These are phyloP conservation scores for Penicillium mononematosum DNA, from an alignment of 495 filamentous ascomycete genomes.

Conservation along the genomic window DNA sequence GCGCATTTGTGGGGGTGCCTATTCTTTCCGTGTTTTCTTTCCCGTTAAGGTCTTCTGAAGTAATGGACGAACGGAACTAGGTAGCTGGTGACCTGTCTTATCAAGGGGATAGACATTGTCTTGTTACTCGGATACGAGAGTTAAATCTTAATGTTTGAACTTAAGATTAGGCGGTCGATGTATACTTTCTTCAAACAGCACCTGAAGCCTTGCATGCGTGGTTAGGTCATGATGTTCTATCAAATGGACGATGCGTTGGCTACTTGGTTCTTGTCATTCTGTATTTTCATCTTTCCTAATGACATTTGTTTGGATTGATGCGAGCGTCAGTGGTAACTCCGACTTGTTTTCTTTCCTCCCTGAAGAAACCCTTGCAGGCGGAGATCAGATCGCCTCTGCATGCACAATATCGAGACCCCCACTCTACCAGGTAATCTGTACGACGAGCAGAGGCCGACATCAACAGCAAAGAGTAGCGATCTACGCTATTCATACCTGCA, in stretches of 20 bases:
- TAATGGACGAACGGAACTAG: neutral
- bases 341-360: neutral
- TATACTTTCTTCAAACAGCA: neutral
- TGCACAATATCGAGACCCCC: neutral
- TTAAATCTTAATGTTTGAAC: neutral
- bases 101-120: conserved; percentile 5
- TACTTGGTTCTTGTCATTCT: neutral
- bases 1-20: neutral
- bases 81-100: conserved; percentile 11
- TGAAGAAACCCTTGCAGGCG: neutral
- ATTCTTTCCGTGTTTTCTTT: neutral
- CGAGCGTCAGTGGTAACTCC: neutral
- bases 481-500: neutral
- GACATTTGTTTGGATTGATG: neutral
- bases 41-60: neutral
- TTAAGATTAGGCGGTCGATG: neutral
- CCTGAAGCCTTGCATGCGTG: neutral
- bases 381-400: conserved; percentile 1
- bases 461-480: neutral
- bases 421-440: neutral
- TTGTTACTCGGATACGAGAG: conserved; percentile 10
- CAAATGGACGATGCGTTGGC: conserved; percentile 10
- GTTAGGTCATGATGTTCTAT: conserved; percentile 9
- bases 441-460: neutral
- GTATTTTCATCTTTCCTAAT: neutral